phyloP scores from a whole-genome alignment of 2,329 filamentous ascomycete species.

The Fusarium sororula region DNA sequence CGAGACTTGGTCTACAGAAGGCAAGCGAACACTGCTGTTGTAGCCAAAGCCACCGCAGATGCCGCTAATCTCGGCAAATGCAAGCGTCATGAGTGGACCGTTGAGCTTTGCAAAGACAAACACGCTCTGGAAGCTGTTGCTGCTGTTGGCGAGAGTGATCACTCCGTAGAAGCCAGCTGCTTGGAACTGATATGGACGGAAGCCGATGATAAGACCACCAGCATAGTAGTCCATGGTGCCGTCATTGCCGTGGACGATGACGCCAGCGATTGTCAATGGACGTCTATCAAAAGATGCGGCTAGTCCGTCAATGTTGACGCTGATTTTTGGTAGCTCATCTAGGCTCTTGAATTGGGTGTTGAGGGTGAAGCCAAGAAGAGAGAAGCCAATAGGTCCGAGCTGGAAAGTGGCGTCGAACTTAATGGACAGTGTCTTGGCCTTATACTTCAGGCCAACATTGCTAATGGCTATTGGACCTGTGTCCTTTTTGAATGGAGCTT shows the following conservation, averaged over 20 bases:
- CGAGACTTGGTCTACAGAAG: conserved; percentile 33
- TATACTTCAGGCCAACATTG: neutral
- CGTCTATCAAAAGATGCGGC: conserved; percentile 46
- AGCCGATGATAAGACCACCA: conserved; percentile 50
- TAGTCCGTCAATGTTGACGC: conserved; percentile 45
- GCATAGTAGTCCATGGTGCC: conserved; percentile 45
- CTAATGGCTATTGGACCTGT: neutral
- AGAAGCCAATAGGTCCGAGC: neutral
- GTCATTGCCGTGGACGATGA: conserved; percentile 43
- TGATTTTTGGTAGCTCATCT: neutral
- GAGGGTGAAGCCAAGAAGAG: neutral
- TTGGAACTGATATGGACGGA: conserved; percentile 48
- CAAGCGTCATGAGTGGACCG: conserved; percentile 51
- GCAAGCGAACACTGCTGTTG: conserved; percentile 47
- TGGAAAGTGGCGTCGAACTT: neutral
- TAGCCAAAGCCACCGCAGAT: conserved; percentile 53
- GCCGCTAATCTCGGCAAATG: conserved; percentile 49
- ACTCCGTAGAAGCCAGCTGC: conserved; percentile 53
- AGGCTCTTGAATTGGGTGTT: neutral
- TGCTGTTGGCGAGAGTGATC: conserved; percentile 8
- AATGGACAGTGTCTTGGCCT: neutral
- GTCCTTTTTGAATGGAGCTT: neutral
- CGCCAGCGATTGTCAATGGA: conserved; percentile 50
- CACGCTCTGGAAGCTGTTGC: conserved; percentile 39
- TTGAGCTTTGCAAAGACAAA: conserved; percentile 52